phyloP scores from a whole-genome alignment of 208 protist genomes.

The Trypanosoma melophagium region DNA sequence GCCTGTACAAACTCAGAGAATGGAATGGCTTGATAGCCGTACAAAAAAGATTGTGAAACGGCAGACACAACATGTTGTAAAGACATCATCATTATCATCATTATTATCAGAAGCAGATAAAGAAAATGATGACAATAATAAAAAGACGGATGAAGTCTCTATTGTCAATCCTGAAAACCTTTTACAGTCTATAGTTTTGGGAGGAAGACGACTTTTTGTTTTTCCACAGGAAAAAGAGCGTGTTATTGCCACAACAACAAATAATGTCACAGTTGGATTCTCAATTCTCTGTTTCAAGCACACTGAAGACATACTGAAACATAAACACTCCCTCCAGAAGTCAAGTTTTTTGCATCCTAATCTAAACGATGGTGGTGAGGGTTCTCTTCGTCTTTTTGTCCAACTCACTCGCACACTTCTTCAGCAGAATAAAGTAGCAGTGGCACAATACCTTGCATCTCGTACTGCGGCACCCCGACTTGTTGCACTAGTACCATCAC shows the following conservation, averaged over 20 bases:
- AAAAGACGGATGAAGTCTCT: background rate
- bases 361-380: constrained; percentile 33
- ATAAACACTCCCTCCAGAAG: constrained; percentile 47
- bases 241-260: constrained; percentile 39
- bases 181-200: constrained; percentile 25
- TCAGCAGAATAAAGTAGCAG: constrained; percentile 52
- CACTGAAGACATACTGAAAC: constrained; percentile 37
- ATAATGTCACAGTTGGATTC: constrained; percentile 43
- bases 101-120: constrained; percentile 7
- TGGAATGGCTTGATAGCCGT: constrained; percentile 46
- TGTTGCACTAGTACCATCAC: constrained; percentile 73
- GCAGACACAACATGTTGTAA: constrained; percentile 34
- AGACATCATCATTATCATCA: constrained; percentile 11
- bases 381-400: constrained; percentile 62
- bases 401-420: constrained; percentile 60
- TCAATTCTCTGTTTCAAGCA: constrained; percentile 81
- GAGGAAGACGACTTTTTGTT: constrained; percentile 40
- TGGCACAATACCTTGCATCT: constrained; percentile 58
- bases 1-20: constrained; percentile 22
- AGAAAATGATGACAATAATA: constrained; percentile 5
- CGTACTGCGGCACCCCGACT: constrained; percentile 45
- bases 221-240: constrained; percentile 36
- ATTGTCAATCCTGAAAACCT: constrained; percentile 1
- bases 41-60: constrained; percentile 52
- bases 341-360: constrained; percentile 62